Conservation (phyloP, 805 yeast species). For the Kluyveromyces aestuarii region DNA sequence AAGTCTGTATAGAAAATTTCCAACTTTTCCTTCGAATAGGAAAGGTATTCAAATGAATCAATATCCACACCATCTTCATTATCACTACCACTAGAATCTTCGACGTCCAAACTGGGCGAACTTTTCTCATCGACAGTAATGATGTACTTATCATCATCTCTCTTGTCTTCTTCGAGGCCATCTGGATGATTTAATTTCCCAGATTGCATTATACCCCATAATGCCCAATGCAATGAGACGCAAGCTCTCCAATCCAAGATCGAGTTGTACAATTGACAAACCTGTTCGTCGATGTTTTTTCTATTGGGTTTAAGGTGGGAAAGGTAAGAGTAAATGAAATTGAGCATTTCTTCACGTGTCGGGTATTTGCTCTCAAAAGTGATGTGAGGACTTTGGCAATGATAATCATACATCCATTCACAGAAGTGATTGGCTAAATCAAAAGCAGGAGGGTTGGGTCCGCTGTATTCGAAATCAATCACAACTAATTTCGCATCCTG, state of each 20-base stretch:
- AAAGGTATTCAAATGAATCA: constrained; percentile 71
- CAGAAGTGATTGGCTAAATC: constrained; percentile 90
- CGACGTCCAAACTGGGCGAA: constrained; percentile 16
- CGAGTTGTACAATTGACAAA: constrained; percentile 52
- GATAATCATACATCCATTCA: constrained; percentile 97
- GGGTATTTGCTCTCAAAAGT: constrained; percentile 53
- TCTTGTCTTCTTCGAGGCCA: constrained; percentile 37
- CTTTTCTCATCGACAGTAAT: constrained; percentile 17
- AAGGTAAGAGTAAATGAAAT: constrained; percentile 70
- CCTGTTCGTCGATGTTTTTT: constrained; percentile 33
- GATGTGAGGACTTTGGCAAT: constrained; percentile 39
- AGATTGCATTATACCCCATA: constrained; percentile 88
- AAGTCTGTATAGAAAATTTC: constrained; percentile 69
- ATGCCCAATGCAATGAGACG: constrained; percentile 70
- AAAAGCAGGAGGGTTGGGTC: constrained; percentile 79
- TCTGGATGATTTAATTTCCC: constrained; percentile 29
- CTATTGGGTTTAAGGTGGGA: constrained; percentile 37
- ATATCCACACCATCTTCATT: constrained; percentile 29
- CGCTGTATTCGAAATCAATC: constrained; percentile 94
- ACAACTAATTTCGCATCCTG: constrained; percentile 76
- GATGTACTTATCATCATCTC: constrained; percentile 45
- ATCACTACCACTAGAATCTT: constrained; percentile 20
- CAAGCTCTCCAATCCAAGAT: constrained; percentile 72
- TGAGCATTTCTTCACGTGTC: constrained; percentile 52
- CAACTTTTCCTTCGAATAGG: constrained; percentile 68